Evolutionary conservation across 768 basidiomycete species (phyloP), one percentile per base, ranked within the genome.

Genomic region (Suillus subaureus): DNA sequence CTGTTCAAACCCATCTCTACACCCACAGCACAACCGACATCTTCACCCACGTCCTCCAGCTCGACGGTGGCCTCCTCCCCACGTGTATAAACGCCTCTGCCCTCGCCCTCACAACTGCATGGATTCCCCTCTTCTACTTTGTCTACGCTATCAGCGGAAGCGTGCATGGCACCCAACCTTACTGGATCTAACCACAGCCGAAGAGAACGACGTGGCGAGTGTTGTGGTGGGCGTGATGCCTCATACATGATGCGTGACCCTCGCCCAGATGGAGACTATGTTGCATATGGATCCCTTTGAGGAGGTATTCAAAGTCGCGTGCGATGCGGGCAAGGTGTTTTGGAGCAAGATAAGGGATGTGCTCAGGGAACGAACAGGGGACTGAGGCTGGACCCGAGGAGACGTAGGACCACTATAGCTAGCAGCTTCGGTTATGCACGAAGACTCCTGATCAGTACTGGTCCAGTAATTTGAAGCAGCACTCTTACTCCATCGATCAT

Each of bases 261-360:
- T 99, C 43, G 91, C 95, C 68, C 91, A 90, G 61, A 92, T 98
- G 88, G 97, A 99, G 78, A 96, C 95, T 18, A 82, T 96, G 21
- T 77, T 99, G 65, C 94, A 94, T 71, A 89, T 96, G 12, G 95
- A 96, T 70, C 83, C 94, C 63, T 97, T 99, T 69, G 92, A 92
- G 74, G 95, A 96, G 72, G 87, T 98, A 70, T 87, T 98, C 69
- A 80, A 82, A 69, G 76, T 96, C 61, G 95, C 91, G 0, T 84
- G 88, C 39, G 89, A 94, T 63, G 95, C 91, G 12, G 87, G 90
- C 9, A 84, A 83, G 68, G 87, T 92, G 40, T 81, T 99, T 35
- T 92, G 94, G 69, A 79, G 77, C 60, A 96, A 97, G 80, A 97
- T 97, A 93, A 90, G 85, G 71, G 76, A 75, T 37, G 89, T 90